phyloP scores from a whole-genome alignment of 1,284 basidiomycete species.

The Pseudozyma thailandica region DNA sequence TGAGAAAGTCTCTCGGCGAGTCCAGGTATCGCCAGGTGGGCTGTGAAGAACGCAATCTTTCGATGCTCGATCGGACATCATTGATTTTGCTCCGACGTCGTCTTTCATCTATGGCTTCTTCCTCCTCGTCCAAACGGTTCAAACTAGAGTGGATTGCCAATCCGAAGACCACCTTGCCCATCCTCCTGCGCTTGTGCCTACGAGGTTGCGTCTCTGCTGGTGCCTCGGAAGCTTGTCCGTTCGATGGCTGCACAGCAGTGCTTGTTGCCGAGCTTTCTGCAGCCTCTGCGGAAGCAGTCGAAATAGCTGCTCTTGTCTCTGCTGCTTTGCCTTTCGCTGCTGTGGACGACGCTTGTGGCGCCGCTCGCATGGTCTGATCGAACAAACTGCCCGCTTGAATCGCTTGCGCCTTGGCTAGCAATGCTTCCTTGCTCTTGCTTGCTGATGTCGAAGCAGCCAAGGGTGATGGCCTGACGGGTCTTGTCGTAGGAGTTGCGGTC shows the following conservation, averaged over 20 bases:
- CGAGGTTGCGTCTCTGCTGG: slow-evolving; percentile 10
- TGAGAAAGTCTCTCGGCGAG: slow-evolving; percentile 34
- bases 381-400: slow-evolving; percentile 45
- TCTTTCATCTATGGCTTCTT: slow-evolving; percentile 31
- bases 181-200: slow-evolving; percentile 23
- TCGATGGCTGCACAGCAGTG: background rate
- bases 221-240: background rate
- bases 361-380: slow-evolving; percentile 33
- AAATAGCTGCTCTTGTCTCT: background rate
- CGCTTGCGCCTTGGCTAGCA: slow-evolving; percentile 48
- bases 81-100: slow-evolving; percentile 21
- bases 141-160: slow-evolving; percentile 32
- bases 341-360: slow-evolving; percentile 1
- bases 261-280: background rate
- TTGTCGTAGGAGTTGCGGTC: slow-evolving; percentile 6
- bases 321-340: slow-evolving; percentile 1
- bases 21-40: slow-evolving; percentile 38
- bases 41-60: slow-evolving; percentile 18
- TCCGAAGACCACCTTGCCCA: slow-evolving; percentile 39
- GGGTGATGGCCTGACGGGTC: slow-evolving; percentile 10
- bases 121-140: slow-evolving; percentile 18
- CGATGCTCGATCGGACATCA: slow-evolving; percentile 26
- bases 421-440: slow-evolving; percentile 30
- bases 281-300: background rate
- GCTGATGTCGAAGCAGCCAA: slow-evolving; percentile 8